phyloP scores from a whole-genome alignment of 257 asterid genomes.

The Lycium ferocissimum region DNA sequence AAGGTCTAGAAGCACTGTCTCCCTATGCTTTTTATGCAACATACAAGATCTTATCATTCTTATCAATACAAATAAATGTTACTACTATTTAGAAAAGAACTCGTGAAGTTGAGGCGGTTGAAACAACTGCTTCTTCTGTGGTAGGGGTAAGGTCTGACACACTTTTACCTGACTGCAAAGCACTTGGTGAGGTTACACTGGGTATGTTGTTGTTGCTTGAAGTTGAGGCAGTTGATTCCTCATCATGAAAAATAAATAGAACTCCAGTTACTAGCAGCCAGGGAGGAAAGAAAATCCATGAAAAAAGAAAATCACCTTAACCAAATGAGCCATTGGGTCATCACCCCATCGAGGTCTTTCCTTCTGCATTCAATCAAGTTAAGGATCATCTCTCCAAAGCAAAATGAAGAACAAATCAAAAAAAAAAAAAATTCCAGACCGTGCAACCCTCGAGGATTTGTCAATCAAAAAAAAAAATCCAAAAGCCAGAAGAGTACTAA shows the following conservation, averaged over 20 bases:
- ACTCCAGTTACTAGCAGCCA: neutral
- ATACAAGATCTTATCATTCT: conserved; percentile 15
- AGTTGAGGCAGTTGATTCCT: too few species aligned
- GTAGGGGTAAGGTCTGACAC: too few species aligned
- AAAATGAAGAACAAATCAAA: conserved; percentile 17
- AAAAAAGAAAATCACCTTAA: conserved; percentile 47
- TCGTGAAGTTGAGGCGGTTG: too few species aligned
- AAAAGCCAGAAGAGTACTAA: too few species aligned
- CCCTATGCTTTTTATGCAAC: conserved; percentile 63
- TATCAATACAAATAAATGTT: neutral
- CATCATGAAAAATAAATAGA: neutral
- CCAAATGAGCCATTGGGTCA: conserved; percentile 96
- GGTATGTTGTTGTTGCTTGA: too few species aligned
- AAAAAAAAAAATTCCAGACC: too few species aligned
- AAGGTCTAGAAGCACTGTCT: conserved; percentile 57
- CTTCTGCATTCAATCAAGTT: conserved; percentile 78
- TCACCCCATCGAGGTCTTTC: conserved; percentile 91
- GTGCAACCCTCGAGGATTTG: too few species aligned
- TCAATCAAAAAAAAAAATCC: too few species aligned
- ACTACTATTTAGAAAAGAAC: neutral
- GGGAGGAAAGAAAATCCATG: too few species aligned
- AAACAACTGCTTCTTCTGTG: too few species aligned
- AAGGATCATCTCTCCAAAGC: conserved; percentile 76
- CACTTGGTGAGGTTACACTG: too few species aligned
- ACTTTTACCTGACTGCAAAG: too few species aligned